Percentiles rank a stretch among this genome's conserved stretches.
These are phyloP conservation scores for Lentinula detonsa DNA, from an alignment of 768 basidiomycete genomes.

Conservation along the genomic window DNA sequence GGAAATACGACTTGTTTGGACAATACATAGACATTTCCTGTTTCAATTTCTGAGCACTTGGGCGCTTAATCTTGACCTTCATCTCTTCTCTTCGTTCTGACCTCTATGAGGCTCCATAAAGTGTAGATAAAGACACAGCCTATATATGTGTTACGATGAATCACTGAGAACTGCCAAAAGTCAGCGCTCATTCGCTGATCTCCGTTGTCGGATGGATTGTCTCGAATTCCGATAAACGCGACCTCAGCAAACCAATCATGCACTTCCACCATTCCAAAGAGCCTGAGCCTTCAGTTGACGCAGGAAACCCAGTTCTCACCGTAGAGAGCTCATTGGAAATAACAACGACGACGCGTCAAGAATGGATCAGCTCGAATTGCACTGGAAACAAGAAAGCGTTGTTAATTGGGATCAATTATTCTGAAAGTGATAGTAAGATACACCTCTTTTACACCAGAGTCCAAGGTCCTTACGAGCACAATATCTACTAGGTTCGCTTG, in stretches of 20 bases:
- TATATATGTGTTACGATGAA: too few relatives aligned
- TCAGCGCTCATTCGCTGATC: neutral
- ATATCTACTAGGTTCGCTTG: neutral
- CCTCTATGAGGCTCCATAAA: too few relatives aligned
- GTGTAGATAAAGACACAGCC: too few relatives aligned
- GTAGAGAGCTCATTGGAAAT: neutral
- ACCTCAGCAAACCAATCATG: neutral
- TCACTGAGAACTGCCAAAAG: too few relatives aligned
- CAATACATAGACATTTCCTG: too few relatives aligned
- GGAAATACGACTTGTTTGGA: too few relatives aligned
- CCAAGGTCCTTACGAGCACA: too few relatives aligned
- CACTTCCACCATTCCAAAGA: constrained; percentile 2
- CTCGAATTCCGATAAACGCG: neutral
- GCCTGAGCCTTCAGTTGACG: neutral
- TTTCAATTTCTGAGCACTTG: too few relatives aligned
- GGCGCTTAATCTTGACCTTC: too few relatives aligned
- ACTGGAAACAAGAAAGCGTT: constrained; percentile 5
- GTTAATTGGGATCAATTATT: constrained; percentile 5
- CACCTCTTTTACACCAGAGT: neutral
- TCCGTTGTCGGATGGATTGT: neutral
- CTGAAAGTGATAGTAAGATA: neutral
- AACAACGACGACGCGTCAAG: neutral
- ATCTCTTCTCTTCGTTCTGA: too few relatives aligned
- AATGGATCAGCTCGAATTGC: constrained; percentile 6
- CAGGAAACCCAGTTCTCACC: neutral